phyloP scores from a whole-genome alignment of 495 filamentous ascomycete genomes.

The Daldinia loculata region DNA sequence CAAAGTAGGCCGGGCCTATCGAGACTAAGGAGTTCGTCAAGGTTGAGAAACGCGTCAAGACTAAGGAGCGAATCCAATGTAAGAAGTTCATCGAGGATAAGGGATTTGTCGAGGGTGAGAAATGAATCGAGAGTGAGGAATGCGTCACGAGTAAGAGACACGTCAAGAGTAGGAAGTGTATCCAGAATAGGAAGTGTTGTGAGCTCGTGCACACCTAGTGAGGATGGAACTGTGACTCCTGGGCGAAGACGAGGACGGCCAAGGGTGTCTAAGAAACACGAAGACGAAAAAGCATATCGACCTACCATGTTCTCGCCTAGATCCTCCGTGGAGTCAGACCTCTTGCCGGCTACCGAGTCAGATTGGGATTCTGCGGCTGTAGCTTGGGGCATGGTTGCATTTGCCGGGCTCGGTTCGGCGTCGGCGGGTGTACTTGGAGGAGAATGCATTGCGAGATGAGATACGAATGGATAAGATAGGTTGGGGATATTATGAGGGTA shows the following conservation, averaged over 20 bases:
- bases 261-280: constrained; percentile 44
- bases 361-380: constrained; percentile 59
- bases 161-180: neutral
- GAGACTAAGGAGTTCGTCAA: constrained; percentile 4
- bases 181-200: constrained; percentile 31
- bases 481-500: neutral
- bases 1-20: constrained; percentile 30
- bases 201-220: constrained; percentile 29
- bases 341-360: constrained; percentile 45
- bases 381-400: constrained; percentile 53
- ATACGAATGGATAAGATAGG: neutral
- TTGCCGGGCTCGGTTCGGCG: constrained; percentile 54
- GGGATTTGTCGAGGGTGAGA: neutral
- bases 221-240: constrained; percentile 30
- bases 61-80: neutral
- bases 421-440: constrained; percentile 55
- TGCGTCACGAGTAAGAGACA: neutral
- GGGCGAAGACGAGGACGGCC: constrained; percentile 30
- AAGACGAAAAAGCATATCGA: constrained; percentile 45
- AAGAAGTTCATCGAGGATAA: neutral
- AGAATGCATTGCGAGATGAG: constrained; percentile 53
- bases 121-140: neutral
- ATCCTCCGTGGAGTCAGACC: constrained; percentile 44
- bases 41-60: neutral
- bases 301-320: constrained; percentile 39